Evolutionary conservation across 306 rosid genomes (phyloP).

Genomic region (Cyclanthera cordifolia): DNA sequence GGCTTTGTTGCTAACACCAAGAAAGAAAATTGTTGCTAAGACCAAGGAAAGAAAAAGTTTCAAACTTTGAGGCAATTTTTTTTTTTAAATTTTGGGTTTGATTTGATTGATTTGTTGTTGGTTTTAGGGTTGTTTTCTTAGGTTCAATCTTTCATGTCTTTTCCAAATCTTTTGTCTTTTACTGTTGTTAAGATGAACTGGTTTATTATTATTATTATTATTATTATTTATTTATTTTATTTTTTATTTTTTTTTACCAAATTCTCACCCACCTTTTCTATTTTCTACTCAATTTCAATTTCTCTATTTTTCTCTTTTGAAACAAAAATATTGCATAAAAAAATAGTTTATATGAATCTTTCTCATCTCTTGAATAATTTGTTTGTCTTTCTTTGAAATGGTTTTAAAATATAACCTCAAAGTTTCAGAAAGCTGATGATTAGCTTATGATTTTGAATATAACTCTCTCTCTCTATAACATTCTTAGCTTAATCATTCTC

Average conservation of each 20-base stretch:
- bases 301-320: no score
- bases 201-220: no score
- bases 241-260: background rate
- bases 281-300: no score
- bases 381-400: background rate
- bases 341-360: no score
- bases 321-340: no score
- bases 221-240: no score
- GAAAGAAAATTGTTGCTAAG: background rate
- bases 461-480: no score
- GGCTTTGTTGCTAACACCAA: no score
- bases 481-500: background rate
- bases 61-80: background rate
- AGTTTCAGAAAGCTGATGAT: background rate
- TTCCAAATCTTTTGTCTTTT: constrained; percentile 12
- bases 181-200: no score
- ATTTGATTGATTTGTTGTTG: constrained; percentile 3
- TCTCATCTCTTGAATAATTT: background rate
- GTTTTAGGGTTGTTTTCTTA: background rate
- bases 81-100: no score
- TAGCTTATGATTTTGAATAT: background rate
- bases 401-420: background rate
- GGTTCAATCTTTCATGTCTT: constrained; percentile 9
- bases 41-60: background rate
- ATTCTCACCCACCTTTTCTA: background rate